A percentile compares a stretch with the other conserved stretches of the same genome.
Conservation (phyloP, 495 filamentous ascomycete species). For the Jackrogersella minutella region DNA sequence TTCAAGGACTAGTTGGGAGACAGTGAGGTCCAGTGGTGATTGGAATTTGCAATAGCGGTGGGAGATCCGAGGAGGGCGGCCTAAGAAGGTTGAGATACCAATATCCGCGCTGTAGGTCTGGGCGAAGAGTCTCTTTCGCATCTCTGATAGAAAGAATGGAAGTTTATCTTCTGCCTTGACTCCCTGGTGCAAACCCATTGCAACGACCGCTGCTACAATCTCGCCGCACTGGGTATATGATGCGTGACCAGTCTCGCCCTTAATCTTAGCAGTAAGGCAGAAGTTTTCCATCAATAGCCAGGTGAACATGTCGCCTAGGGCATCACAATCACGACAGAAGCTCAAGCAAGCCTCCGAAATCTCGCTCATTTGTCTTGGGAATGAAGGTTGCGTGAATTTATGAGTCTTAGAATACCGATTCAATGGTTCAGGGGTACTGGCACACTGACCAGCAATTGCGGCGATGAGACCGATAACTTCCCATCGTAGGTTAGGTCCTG, state of each 20-base stretch:
- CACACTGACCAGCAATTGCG: slow-evolving; percentile 40
- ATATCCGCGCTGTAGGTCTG: slow-evolving; percentile 42
- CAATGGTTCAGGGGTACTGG: slow-evolving; percentile 36
- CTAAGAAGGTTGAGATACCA: slow-evolving; percentile 38
- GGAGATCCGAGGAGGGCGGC: slow-evolving; percentile 43
- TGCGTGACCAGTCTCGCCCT: slow-evolving; percentile 40
- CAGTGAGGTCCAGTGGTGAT: slow-evolving; percentile 39
- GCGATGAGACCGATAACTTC: slow-evolving; percentile 47
- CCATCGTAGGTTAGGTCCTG: slow-evolving; percentile 45
- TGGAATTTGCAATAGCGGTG: slow-evolving; percentile 45
- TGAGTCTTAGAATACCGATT: slow-evolving; percentile 34
- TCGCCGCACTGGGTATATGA: slow-evolving; percentile 42
- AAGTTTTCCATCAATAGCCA: slow-evolving; percentile 45
- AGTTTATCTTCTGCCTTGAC: slow-evolving; percentile 34
- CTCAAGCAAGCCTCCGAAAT: slow-evolving; percentile 40
- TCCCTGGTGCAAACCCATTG: slow-evolving; percentile 43
- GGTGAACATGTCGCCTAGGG: slow-evolving; percentile 39
- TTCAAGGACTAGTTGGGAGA: slow-evolving; percentile 32
- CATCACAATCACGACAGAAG: slow-evolving; percentile 43
- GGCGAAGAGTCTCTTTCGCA: slow-evolving; percentile 32
- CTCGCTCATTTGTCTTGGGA: slow-evolving; percentile 40
- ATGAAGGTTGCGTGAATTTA: slow-evolving; percentile 29
- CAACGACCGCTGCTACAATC: slow-evolving; percentile 31
- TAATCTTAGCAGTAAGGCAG: slow-evolving; percentile 29
- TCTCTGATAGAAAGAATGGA: slow-evolving; percentile 43